Evolutionary conservation across 306 rosid species (phyloP).

Genomic region (Cicer cuneatum): DNA sequence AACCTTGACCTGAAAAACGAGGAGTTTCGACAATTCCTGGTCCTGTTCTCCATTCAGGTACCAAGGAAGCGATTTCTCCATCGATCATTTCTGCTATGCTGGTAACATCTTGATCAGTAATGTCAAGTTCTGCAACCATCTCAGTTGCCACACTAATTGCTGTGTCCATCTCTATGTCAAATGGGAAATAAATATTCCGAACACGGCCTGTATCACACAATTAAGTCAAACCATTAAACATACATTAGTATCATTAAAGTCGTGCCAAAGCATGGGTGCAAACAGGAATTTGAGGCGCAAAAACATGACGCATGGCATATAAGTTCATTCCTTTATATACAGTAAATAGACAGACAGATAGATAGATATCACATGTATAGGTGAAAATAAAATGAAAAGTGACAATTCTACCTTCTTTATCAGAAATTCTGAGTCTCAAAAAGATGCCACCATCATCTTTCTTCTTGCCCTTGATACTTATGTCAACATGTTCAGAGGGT

Average conservation of each 20-base stretch:
- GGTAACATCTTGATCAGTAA: constrained; percentile 87
- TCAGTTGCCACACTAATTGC: constrained; percentile 92
- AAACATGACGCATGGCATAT: neutral
- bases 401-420: constrained; percentile 76
- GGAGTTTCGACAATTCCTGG: constrained; percentile 82
- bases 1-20: constrained; percentile 53
- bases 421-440: constrained; percentile 85
- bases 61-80: constrained; percentile 80
- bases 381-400: constrained; percentile 15
- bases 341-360: neutral
- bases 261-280: neutral
- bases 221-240: constrained; percentile 19
- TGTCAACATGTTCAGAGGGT: constrained; percentile 68
- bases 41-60: constrained; percentile 83
- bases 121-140: constrained; percentile 94
- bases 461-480: constrained; percentile 82
- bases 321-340: neutral
- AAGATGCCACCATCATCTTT: constrained; percentile 74
- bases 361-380: neutral
- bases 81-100: constrained; percentile 95
- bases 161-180: constrained; percentile 82
- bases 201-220: constrained; percentile 66
- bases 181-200: constrained; percentile 89
- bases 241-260: constrained; percentile 6
- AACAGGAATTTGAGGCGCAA: neutral